phyloP scores from a whole-genome alignment of 2,329 filamentous ascomycete genomes.

The Trichoderma sp. region DNA sequence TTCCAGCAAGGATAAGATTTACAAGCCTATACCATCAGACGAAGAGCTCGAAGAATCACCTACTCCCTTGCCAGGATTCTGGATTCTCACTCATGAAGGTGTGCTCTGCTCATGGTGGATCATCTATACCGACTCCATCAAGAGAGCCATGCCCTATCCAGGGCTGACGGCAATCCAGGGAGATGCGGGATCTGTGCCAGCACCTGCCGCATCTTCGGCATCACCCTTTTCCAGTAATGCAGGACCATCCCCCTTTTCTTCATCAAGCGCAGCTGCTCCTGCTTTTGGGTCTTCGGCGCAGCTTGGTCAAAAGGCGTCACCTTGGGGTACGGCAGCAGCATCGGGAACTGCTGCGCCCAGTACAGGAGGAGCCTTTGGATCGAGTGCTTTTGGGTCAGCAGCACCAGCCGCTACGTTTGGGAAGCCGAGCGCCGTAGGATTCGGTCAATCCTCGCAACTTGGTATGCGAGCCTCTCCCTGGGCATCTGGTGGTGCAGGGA shows the following conservation, averaged over 20 bases:
- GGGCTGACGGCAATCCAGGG: conserved; percentile 60
- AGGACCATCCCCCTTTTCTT: conserved; percentile 44
- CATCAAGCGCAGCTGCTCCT: conserved; percentile 39
- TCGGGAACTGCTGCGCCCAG: conserved; percentile 34
- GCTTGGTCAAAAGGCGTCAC: conserved; percentile 53
- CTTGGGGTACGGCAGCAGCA: conserved; percentile 46
- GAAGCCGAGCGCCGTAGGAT: conserved; percentile 49
- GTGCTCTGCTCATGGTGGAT: conserved; percentile 87
- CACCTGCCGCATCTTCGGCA: conserved; percentile 34
- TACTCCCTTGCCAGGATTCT: conserved; percentile 77
- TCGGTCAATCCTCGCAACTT: conserved; percentile 54
- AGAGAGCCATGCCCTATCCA: conserved; percentile 70
- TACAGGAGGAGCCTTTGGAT: conserved; percentile 46
- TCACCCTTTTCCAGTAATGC: conserved; percentile 34
- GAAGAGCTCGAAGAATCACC: conserved; percentile 77
- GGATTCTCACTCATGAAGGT: conserved; percentile 87
- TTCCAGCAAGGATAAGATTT: conserved; percentile 77
- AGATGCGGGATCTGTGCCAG: conserved; percentile 33
- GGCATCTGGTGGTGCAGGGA: conserved; percentile 38
- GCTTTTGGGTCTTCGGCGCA: conserved; percentile 51
- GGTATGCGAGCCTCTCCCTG: conserved; percentile 57
- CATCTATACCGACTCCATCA: conserved; percentile 84
- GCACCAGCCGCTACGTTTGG: conserved; percentile 51
- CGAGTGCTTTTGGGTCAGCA: conserved; percentile 45
- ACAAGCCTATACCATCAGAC: conserved; percentile 73